Evolutionary conservation across 208 protist genomes (phyloP).

Genomic region (Entamoeba moshkovskii): DNA sequence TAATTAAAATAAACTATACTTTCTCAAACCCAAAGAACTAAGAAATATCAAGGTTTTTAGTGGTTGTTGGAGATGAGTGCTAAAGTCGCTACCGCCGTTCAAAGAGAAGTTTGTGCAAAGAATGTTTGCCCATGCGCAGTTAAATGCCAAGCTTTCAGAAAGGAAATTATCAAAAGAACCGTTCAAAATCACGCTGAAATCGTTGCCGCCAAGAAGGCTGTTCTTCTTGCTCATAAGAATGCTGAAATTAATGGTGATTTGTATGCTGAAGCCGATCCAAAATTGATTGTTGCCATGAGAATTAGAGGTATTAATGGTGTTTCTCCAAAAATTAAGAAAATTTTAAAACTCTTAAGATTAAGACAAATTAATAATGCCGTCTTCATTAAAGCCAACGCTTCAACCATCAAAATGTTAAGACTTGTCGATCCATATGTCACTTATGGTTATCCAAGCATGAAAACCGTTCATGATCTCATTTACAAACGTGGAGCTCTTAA

Average conservation of each 20-base stretch:
- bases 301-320: conserved; percentile 95
- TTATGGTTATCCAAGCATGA: conserved; percentile 90
- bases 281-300: conserved; percentile 93
- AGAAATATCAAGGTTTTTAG: too few relatives aligned
- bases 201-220: conserved; percentile 58
- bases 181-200: conserved; percentile 82
- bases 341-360: conserved; percentile 79
- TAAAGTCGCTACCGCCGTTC: too few relatives aligned
- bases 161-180: conserved; percentile 29
- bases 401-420: conserved; percentile 93
- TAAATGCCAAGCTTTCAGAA: neutral
- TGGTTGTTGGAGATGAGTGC: too few relatives aligned
- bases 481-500: conserved; percentile 96
- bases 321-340: conserved; percentile 86
- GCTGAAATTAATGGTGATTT: conserved; percentile 76
- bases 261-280: conserved; percentile 80
- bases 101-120: too few relatives aligned
- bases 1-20: too few relatives aligned
- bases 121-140: too few relatives aligned
- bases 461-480: conserved; percentile 81
- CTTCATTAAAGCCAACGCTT: conserved; percentile 95
- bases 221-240: conserved; percentile 59
- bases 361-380: conserved; percentile 89
- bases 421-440: conserved; percentile 92
- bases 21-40: too few relatives aligned